A percentile compares a stretch with the other conserved stretches of the same genome.
These are phyloP conservation scores for Penicillium sp. DNA, from an alignment of 2,329 filamentous ascomycete genomes.

Conservation along the genomic window DNA sequence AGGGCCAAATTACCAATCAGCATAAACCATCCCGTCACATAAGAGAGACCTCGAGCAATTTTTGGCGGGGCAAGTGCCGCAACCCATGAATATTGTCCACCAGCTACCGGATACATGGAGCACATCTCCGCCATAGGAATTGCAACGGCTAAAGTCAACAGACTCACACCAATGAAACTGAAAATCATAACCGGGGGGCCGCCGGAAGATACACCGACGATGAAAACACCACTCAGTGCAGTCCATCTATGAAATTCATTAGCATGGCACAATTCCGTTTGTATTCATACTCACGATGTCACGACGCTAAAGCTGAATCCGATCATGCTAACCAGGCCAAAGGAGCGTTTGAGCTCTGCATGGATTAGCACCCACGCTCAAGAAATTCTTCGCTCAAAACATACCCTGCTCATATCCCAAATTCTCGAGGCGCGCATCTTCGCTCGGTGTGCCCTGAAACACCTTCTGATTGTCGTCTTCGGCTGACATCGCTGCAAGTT, in stretches of 20 bases:
- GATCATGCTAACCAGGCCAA: slow-evolving; percentile 59
- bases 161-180: slow-evolving; percentile 57
- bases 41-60: slow-evolving; percentile 47
- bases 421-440: slow-evolving; percentile 41
- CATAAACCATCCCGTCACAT: slow-evolving; percentile 54
- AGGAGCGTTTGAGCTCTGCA: slow-evolving; percentile 59
- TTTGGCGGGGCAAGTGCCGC: slow-evolving; percentile 56
- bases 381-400: background rate
- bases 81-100: slow-evolving; percentile 62
- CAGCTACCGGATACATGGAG: slow-evolving; percentile 57
- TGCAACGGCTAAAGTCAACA: slow-evolving; percentile 55
- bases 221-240: slow-evolving; percentile 58
- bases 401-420: slow-evolving; percentile 44
- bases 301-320: slow-evolving; percentile 63
- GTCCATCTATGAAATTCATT: slow-evolving; percentile 48
- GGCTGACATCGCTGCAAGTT: slow-evolving; percentile 18
- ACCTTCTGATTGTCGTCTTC: slow-evolving; percentile 30
- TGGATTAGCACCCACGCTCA: background rate
- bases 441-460: slow-evolving; percentile 25
- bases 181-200: slow-evolving; percentile 63
- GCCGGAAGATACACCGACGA: slow-evolving; percentile 57
- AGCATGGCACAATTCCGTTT: background rate
- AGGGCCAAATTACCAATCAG: slow-evolving; percentile 40
- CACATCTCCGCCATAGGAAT: slow-evolving; percentile 64
- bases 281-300: slow-evolving; percentile 47